Conservation (phyloP, 331 rosid genomes). For the Prunus yedoensis region DNA sequence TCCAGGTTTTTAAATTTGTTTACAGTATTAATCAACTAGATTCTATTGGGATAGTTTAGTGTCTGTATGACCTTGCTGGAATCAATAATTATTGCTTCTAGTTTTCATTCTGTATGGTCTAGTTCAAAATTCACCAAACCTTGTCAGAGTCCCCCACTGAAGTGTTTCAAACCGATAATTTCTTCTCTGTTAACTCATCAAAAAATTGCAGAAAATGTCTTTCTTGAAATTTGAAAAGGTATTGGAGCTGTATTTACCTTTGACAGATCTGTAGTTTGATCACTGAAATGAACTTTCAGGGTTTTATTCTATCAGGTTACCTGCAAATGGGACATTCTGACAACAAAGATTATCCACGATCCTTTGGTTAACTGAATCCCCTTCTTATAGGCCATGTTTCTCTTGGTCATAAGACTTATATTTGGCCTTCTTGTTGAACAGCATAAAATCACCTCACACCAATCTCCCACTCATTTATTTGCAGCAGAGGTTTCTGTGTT, state of each 20-base stretch:
- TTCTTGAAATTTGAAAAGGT: neutral
- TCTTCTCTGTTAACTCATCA: neutral
- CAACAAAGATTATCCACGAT: no score
- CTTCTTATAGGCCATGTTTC: neutral
- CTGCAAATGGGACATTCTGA: neutral
- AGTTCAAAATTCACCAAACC: neutral
- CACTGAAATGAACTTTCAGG: neutral
- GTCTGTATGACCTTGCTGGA: neutral
- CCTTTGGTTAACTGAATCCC: no score
- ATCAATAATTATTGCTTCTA: neutral
- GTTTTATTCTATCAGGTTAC: neutral
- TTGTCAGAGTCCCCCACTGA: neutral
- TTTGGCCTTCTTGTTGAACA: neutral
- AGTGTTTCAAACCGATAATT: neutral
- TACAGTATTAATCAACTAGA: neutral
- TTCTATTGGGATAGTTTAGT: neutral
- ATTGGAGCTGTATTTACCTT: neutral
- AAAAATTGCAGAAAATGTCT: neutral
- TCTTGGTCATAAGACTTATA: neutral
- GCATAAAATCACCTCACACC: neutral
- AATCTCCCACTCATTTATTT: neutral
- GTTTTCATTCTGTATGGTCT: neutral
- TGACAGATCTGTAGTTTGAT: neutral
- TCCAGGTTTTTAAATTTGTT: conserved; percentile 56
- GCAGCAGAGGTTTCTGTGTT: conserved; percentile 7